Evolutionary conservation across 345 rosid genomes (phyloP), one percentile per base, ranked within the genome.

Genomic region (Salix exigua): DNA sequence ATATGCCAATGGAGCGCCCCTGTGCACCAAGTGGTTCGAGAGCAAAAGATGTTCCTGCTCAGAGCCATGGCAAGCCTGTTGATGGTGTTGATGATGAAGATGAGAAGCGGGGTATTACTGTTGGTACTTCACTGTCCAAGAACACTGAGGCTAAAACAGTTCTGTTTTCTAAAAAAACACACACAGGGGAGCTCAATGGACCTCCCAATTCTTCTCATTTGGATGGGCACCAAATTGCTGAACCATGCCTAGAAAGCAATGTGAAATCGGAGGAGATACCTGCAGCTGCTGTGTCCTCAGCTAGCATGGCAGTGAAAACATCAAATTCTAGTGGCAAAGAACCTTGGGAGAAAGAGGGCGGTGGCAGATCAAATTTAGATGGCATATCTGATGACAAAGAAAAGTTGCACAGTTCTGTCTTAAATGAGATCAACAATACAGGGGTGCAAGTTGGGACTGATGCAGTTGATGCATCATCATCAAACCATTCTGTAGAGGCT

Each of bases 221-320:
- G 60, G 83, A 75, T 60, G 77, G 83, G 83, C 87, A 78, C 66
- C 84, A 81, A 55, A 63, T 75, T 74, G 81, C 77, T 35, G 94
- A 85, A 62, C 84, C 70, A 19, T 79, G 83, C 77, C 74, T 73
- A 37, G 92, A 81, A 77, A 86, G 75, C 78, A 71, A 78, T 74
- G 89, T 74, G 40, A 86, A 83, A 71, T 80, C 81, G 1, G 83
- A 82, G 70, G 90, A 86, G 69, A 79, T 64, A 69, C n/a, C 66
- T 6, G 50, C 5, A 1, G 81, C 64, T 70, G 55, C 83, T 55
- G 23, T 77, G 33, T 77, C 61, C 12, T 75, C 78, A 30, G 64
- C 74, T 30, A 61, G 61, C 42, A 61, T 31, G 61, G 71, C 31
- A 37, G 84, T 73, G 73, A 86, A 78, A 67, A 70, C 71, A 46